Evolutionary conservation across 2,329 filamentous ascomycete genomes (phyloP).

Genomic region (Colletotrichum simmondsii): DNA sequence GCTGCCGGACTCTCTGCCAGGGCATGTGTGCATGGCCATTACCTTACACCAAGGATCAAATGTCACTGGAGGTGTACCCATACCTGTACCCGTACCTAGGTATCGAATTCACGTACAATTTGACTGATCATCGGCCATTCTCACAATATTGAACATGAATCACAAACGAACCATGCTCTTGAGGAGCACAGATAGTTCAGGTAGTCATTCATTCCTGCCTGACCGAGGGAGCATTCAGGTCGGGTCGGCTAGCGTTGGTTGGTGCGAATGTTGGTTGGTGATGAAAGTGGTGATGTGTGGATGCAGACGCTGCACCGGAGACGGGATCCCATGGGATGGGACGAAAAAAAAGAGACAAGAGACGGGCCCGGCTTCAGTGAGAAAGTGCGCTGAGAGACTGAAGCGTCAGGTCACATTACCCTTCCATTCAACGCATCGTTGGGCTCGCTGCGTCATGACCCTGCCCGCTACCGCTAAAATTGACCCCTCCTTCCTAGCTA

Average conservation of each 20-base stretch:
- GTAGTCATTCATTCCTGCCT: slow-evolving; percentile 19
- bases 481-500: slow-evolving; percentile 35
- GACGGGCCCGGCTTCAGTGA: neutral
- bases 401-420: slow-evolving; percentile 28
- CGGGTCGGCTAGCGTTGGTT: slow-evolving; percentile 4
- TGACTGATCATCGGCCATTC: neutral
- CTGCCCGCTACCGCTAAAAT: slow-evolving; percentile 9
- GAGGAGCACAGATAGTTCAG: neutral
- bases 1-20: slow-evolving; percentile 1
- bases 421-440: neutral
- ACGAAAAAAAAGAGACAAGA: neutral
- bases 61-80: too few species aligned
- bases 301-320: slow-evolving; percentile 1
- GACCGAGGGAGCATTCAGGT: neutral
- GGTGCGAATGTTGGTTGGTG: slow-evolving; percentile 21
- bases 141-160: neutral
- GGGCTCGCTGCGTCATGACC: slow-evolving; percentile 32
- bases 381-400: neutral
- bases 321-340: slow-evolving; percentile 13
- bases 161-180: neutral
- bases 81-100: neutral
- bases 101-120: neutral
- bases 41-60: neutral
- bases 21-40: neutral
- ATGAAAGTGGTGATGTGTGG: slow-evolving; percentile 31